Evolutionary conservation across 495 filamentous ascomycete genomes (phyloP), one percentile per base, ranked within the genome.

Genomic region (Annulohypoxylon stygium): DNA sequence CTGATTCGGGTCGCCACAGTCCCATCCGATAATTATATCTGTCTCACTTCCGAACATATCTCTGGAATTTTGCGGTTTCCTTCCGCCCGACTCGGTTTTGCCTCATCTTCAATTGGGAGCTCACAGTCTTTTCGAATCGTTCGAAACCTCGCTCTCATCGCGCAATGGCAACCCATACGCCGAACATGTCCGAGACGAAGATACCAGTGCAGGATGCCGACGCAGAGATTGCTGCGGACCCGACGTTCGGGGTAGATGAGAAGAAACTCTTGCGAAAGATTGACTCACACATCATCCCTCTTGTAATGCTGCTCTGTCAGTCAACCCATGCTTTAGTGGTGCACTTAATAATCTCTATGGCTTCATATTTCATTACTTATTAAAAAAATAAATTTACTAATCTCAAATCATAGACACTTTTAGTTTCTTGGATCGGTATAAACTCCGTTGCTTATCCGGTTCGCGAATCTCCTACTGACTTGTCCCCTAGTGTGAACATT

Each of bases 401-500:
- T 36, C 0, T 61, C 33, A 43, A 55, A 11, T 16, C 3, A 11
- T 33, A 79, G 77, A 83, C 54, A 78, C 78, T 23, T 83, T 83
- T 59, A 82, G 80, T 59, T 83, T 83, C 39, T 69, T 83, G 4
- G 81, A 83, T 63, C 75, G 81, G 79, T 81, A 66, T 43, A 55
- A 10, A 36, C 64, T 39, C 37, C n/a, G 3, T 51, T 43, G 57
- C 43, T 33, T 50, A 37, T 25, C 34, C 7, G 34, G 47, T 9
- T n/a, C 4, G 37, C 18, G 11, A 36, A 23, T 41, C 11, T 9
- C 1, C 37, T 59, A 14, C 59, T 70, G 33, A 70, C 9, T 45
- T 0, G 12, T 34, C 39, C 18, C 30, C 12, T 51, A 86, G 83
- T 70, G 91, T 93, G 23, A 93, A 93, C 75, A 94, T 95, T 68